Conservation (phyloP, 305 asterid species). For the Fraxinus xanthoxyloides region DNA sequence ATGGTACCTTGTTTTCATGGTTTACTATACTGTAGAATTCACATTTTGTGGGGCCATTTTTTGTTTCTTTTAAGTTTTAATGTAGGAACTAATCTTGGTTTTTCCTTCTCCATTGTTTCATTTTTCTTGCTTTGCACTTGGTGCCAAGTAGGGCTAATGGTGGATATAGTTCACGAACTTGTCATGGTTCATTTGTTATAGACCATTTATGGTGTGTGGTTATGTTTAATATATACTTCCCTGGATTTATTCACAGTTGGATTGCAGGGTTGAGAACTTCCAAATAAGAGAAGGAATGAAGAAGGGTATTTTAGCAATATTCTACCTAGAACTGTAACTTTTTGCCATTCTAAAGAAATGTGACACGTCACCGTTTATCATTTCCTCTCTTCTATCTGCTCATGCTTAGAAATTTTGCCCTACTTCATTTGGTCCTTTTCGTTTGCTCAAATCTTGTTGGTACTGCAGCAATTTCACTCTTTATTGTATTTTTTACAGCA, state of each 20-base stretch:
- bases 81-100: background rate
- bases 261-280: no score
- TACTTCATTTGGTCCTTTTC: conserved; percentile 22
- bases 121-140: background rate
- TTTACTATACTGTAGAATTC: background rate
- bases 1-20: background rate
- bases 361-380: background rate
- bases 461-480: background rate
- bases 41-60: background rate
- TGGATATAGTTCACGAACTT: no score
- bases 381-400: background rate
- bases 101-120: background rate
- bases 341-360: no score
- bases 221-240: background rate
- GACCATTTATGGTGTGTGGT: background rate
- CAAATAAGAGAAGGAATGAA: no score
- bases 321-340: no score
- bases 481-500: conserved; percentile 1
- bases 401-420: background rate
- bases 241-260: background rate
- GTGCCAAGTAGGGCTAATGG: background rate
- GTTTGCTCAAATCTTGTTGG: conserved; percentile 21
- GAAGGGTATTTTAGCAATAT: no score
- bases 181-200: background rate
- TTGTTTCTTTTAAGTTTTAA: background rate